phyloP scores from a whole-genome alignment of 805 yeast species.

The Brettanomyces sp. region DNA sequence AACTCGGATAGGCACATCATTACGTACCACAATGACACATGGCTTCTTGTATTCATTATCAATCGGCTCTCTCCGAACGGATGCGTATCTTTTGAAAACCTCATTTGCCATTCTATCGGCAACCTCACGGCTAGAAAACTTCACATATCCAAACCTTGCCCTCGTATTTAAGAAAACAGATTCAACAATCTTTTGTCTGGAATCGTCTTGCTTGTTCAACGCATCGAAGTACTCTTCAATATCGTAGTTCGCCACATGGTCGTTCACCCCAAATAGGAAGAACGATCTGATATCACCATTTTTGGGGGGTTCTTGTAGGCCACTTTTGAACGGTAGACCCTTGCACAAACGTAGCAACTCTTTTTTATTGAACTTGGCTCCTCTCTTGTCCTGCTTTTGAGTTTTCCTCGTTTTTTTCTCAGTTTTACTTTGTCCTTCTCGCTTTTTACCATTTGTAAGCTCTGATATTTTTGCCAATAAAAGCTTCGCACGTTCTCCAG shows the following conservation, averaged over 20 bases:
- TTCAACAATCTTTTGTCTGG: constrained; percentile 23
- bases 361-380: constrained; percentile 16
- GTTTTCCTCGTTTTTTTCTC: constrained; percentile 4
- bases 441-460: constrained; percentile 4
- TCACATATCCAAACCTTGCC: constrained; percentile 56
- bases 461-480: constrained; percentile 3
- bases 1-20: constrained; percentile 36
- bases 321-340: constrained; percentile 62
- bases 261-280: constrained; percentile 67
- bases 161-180: constrained; percentile 42
- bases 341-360: constrained; percentile 46
- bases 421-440: constrained; percentile 1
- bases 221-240: constrained; percentile 41
- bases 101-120: constrained; percentile 40
- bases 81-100: constrained; percentile 3
- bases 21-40: constrained; percentile 25
- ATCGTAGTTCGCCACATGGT: constrained; percentile 54
- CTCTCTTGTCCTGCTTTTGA: constrained; percentile 7
- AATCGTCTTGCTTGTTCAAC: constrained; percentile 9
- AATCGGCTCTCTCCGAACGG: constrained; percentile 1
- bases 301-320: constrained; percentile 31
- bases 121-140: constrained; percentile 36
- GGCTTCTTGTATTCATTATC: constrained; percentile 14
- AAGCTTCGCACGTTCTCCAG: constrained; percentile 3
- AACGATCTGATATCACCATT: constrained; percentile 42